Evolutionary conservation across 805 yeast genomes (phyloP).

Genomic region (Candida takata): DNA sequence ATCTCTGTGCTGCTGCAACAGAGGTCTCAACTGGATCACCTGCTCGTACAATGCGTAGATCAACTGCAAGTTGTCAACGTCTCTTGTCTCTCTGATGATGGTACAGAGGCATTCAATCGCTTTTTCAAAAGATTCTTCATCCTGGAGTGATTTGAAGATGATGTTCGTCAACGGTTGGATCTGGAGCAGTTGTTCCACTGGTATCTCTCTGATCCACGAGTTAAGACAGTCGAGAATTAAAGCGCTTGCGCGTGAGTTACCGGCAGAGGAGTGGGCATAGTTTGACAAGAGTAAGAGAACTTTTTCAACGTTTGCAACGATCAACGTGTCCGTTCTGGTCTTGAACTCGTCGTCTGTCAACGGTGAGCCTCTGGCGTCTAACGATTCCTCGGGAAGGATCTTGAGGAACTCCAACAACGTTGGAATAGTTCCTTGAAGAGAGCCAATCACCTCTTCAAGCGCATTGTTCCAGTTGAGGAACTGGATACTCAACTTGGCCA

Average conservation of each 20-base stretch:
- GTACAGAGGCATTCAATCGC: slow-evolving; percentile 84
- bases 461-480: slow-evolving; percentile 67
- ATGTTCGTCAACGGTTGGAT: slow-evolving; percentile 59
- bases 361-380: slow-evolving; percentile 69
- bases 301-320: slow-evolving; percentile 58
- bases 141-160: slow-evolving; percentile 53
- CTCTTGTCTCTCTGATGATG: slow-evolving; percentile 75
- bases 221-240: slow-evolving; percentile 68
- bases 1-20: slow-evolving; percentile 36
- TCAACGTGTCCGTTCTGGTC: slow-evolving; percentile 52
- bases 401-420: slow-evolving; percentile 71
- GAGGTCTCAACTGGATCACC: slow-evolving; percentile 52
- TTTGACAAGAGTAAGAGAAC: slow-evolving; percentile 59
- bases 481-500: slow-evolving; percentile 80
- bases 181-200: slow-evolving; percentile 60
- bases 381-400: slow-evolving; percentile 86
- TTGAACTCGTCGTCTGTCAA: slow-evolving; percentile 77
- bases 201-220: slow-evolving; percentile 88
- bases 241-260: slow-evolving; percentile 26
- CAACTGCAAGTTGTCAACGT: slow-evolving; percentile 54
- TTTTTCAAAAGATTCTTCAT: slow-evolving; percentile 68
- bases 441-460: slow-evolving; percentile 54
- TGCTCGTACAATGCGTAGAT: slow-evolving; percentile 64
- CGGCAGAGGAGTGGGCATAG: slow-evolving; percentile 32
- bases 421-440: slow-evolving; percentile 34